A percentile compares a stretch with the other conserved stretches of the same genome.
Evolutionary conservation across 2,329 filamentous ascomycete species (phyloP).

Genomic region (Teratosphaeriaceae sp.): DNA sequence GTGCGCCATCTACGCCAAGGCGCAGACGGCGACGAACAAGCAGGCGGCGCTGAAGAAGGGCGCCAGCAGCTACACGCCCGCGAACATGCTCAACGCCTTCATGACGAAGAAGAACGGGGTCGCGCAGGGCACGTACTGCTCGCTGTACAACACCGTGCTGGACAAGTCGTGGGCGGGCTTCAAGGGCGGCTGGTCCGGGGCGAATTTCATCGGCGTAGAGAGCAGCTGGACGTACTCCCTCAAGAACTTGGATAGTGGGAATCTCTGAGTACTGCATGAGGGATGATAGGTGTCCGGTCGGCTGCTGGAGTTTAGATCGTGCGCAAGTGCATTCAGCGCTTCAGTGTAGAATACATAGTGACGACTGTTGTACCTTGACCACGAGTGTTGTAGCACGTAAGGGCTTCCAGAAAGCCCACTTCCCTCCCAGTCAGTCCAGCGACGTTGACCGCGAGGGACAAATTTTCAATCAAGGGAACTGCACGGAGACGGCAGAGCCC

Average conservation of each 20-base stretch:
- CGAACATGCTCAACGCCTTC: conserved; percentile 28
- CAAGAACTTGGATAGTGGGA: conserved; percentile 10
- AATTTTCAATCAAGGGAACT: no score
- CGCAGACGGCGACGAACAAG: conserved; percentile 18
- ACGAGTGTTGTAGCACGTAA: no score
- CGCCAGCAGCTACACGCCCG: conserved; percentile 15
- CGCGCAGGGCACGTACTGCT: conserved; percentile 25
- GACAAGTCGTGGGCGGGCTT: conserved; percentile 15
- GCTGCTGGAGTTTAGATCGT: no score
- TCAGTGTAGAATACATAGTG: no score
- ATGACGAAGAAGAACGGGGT: conserved; percentile 22
- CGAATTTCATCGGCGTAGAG: conserved; percentile 17
- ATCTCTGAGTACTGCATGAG: no score
- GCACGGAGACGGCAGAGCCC: no score
- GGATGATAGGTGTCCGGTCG: no score
- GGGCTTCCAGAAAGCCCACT: no score
- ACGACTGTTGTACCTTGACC: no score
- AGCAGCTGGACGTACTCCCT: conserved; percentile 17
- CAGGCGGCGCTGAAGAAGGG: conserved; percentile 13
- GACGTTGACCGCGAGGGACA: no score
- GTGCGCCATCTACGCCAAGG: conserved; percentile 20
- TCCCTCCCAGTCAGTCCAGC: no score
- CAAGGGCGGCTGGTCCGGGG: conserved; percentile 11
- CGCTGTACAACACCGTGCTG: conserved; percentile 18
- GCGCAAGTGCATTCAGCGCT: no score